Percentiles rank a stretch among this genome's conserved stretches.
Conservation (phyloP, 805 yeast genomes). For the Pichia manshurica region DNA sequence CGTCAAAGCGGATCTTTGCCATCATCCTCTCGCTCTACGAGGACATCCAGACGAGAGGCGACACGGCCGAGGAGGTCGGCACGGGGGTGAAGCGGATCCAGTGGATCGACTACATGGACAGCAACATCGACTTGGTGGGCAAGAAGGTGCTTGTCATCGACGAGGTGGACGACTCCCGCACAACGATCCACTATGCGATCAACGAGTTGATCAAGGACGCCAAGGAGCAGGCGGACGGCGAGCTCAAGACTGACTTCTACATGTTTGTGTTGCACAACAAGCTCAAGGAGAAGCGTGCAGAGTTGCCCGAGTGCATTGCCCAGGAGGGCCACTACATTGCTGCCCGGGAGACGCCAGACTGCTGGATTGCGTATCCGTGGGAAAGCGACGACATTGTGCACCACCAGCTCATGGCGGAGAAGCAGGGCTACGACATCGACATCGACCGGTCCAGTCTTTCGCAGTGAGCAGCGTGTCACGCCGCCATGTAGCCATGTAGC, state of each 20-base stretch:
- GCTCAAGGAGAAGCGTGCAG: constrained; percentile 64
- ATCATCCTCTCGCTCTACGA: constrained; percentile 89
- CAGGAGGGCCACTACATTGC: constrained; percentile 57
- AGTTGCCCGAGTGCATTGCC: constrained; percentile 58
- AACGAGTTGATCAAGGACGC: constrained; percentile 71
- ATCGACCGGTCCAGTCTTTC: constrained; percentile 2
- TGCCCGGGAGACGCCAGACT: constrained; percentile 69
- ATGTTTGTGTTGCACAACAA: constrained; percentile 77
- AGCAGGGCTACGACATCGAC: constrained; percentile 61
- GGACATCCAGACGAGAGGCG: constrained; percentile 59
- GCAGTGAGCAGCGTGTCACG: too few species aligned
- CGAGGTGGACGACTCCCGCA: constrained; percentile 84
- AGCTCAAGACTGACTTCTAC: constrained; percentile 58
- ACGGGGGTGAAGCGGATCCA: constrained; percentile 70
- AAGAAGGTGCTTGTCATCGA: constrained; percentile 71
- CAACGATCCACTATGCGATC: constrained; percentile 75
- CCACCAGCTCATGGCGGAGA: constrained; percentile 65
- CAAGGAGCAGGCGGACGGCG: constrained; percentile 47
- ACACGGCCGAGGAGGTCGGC: constrained; percentile 54
- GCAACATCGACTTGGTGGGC: constrained; percentile 56
- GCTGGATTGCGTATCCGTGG: constrained; percentile 89
- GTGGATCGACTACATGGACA: constrained; percentile 73
- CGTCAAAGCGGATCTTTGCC: constrained; percentile 91
- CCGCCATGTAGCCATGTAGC: too few species aligned
- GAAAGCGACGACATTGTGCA: constrained; percentile 69